Evolutionary conservation across 1,139 yeast species (phyloP), one percentile per base, ranked within the genome.

Genomic region (Taphrina betulina): DNA sequence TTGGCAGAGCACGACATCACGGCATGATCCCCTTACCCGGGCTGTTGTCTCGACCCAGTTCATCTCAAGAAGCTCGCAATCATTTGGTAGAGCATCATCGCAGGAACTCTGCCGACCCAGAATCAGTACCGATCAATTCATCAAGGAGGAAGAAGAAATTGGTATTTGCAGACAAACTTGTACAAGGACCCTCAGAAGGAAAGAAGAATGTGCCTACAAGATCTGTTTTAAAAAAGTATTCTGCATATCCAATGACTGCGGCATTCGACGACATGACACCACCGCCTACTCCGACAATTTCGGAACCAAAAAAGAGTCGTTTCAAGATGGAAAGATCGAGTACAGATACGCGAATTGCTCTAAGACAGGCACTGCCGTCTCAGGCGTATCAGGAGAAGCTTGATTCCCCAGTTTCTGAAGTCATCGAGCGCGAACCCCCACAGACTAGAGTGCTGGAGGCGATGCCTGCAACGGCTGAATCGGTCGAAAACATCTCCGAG

Each of bases 111-210:
- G 19, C 48, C 8, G 48, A 43, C 17, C 22, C 7, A n/a, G 35
- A 29, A 5, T 10, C 20, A 5, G 16, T 20, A 5, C 12, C 48
- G 26, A 5, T 26, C 14, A 5, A 8, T 12, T 43, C 48, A 19
- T 36, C 38, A 4, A 7, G 31, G 12, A 26, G 26, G 8, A 52
- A 52, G 46, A 52, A 52, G 31, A 52, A 34, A 37, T 34, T 52
- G n/a, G 50, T 42, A 10, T 52, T 52, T 20, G 56, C 56, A 2
- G 50, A 52, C 23, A 34, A 43, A 14, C 28, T 50, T 14, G 46
- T 38, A 12, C 54, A 50, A 40, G 54, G 54, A 12, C 54, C 54
- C 5, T 35, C 54, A 22, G 46, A 38, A 5, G 45, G 46, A 17
- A 40, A 35, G 5, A 41, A 24, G 8, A 50, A 24, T 2, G 40